Evolutionary conservation across 495 filamentous ascomycete genomes (phyloP).

Genomic region (Filosporella fistucella): DNA sequence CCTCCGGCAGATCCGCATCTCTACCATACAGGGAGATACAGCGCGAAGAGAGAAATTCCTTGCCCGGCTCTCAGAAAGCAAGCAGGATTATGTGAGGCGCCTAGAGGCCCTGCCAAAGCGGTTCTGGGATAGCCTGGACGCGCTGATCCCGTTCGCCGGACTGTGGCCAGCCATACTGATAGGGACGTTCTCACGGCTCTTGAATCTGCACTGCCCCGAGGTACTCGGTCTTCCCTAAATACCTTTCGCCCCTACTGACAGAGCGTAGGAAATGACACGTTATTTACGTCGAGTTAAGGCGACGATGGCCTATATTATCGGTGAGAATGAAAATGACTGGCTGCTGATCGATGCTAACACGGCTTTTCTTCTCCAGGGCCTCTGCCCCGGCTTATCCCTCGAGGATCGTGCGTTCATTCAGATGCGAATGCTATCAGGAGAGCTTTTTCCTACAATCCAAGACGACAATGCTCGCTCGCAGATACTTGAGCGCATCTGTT

Average conservation of each 20-base stretch:
- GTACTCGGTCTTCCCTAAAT: no score
- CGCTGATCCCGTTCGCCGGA: not conserved
- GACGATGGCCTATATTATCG: constrained; percentile 4
- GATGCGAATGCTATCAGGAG: constrained; percentile 9
- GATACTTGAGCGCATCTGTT: constrained; percentile 12
- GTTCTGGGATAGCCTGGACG: not conserved
- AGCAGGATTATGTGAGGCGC: not conserved
- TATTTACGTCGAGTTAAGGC: constrained; percentile 10
- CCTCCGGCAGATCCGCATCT: constrained; percentile 10
- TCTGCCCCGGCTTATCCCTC: constrained; percentile 16
- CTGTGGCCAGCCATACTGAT: not conserved
- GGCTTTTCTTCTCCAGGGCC: constrained; percentile 18
- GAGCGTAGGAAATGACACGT: constrained; percentile 8
- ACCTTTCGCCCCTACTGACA: constrained; percentile 12
- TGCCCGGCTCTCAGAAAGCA: constrained; percentile 9
- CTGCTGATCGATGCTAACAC: constrained; percentile 18
- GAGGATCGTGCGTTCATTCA: constrained; percentile 19
- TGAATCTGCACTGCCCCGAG: no score
- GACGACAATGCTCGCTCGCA: constrained; percentile 4
- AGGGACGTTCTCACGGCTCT: not conserved
- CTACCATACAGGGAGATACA: not conserved
- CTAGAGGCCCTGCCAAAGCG: not conserved
- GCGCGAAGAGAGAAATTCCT: constrained; percentile 7
- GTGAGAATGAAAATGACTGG: no score
- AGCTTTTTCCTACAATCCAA: constrained; percentile 12